Evolutionary conservation across 202 grass and related monocot species (phyloP).

Genomic region (Schoenoplectus tabernaemontani): DNA sequence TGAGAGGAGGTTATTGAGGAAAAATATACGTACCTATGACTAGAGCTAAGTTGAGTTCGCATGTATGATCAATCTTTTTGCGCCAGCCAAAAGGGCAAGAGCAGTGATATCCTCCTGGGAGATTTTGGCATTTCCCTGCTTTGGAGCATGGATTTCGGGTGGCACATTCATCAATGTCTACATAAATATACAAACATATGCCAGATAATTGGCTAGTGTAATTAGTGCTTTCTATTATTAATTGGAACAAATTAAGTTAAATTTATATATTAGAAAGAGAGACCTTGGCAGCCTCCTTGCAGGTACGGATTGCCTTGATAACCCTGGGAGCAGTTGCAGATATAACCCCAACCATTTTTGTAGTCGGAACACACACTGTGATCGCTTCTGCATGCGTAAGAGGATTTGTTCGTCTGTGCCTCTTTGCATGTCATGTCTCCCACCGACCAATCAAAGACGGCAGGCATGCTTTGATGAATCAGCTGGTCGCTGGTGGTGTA

Average conservation of each 20-base stretch:
- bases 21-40: not conserved
- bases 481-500: slow-evolving; percentile 39
- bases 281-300: not conserved
- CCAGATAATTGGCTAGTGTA: not conserved
- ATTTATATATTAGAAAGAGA: not conserved
- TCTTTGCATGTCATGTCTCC: not conserved
- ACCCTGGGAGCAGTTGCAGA: slow-evolving; percentile 64
- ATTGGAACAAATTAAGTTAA: slow-evolving; percentile 33
- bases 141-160: not conserved
- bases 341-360: slow-evolving; percentile 38
- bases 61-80: not conserved
- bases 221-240: not conserved
- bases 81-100: not conserved
- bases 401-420: slow-evolving; percentile 5
- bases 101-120: not conserved
- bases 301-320: slow-evolving; percentile 23
- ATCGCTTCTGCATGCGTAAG: slow-evolving; percentile 43
- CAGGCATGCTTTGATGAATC: slow-evolving; percentile 13
- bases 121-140: not conserved
- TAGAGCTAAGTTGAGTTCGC: not conserved
- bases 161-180: not conserved
- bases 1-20: too few relatives aligned
- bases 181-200: not conserved
- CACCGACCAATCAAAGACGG: slow-evolving; percentile 55
- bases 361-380: slow-evolving; percentile 38